Conservation (phyloP, 1,284 basidiomycete genomes). For the Apiotrichum gamsii region DNA sequence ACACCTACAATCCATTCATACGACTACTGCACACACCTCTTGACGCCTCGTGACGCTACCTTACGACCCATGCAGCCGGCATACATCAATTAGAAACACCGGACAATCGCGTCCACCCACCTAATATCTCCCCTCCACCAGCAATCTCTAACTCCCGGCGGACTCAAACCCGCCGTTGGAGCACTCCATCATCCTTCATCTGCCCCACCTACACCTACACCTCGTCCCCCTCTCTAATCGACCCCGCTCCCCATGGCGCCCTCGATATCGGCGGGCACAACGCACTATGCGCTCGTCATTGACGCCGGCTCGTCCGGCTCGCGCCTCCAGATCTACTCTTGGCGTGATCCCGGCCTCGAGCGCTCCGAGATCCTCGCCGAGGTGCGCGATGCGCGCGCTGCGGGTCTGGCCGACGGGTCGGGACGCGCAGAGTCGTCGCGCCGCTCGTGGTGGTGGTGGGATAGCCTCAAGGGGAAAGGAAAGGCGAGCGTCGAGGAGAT, state of each 20-base stretch:
- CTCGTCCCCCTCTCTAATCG: too few species aligned
- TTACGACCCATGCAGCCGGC: too few species aligned
- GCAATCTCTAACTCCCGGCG: too few species aligned
- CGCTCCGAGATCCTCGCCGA: slow-evolving; percentile 44
- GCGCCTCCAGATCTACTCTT: slow-evolving; percentile 92
- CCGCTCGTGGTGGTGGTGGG: slow-evolving; percentile 37
- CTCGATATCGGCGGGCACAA: slow-evolving; percentile 50
- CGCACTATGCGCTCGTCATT: slow-evolving; percentile 90
- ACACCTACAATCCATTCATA: too few species aligned
- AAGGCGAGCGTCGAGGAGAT: slow-evolving; percentile 35
- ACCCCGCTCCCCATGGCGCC: slow-evolving; percentile 41
- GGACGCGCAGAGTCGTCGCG: not conserved
- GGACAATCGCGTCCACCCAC: too few species aligned
- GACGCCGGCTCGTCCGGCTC: slow-evolving; percentile 98
- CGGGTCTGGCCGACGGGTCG: slow-evolving; percentile 4
- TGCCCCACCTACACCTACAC: too few species aligned
- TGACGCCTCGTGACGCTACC: too few species aligned
- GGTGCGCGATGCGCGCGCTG: slow-evolving; percentile 24
- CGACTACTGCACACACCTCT: too few species aligned
- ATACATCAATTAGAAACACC: too few species aligned
- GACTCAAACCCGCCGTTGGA: too few species aligned
- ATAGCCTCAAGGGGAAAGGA: slow-evolving; percentile 30
- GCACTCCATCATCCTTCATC: too few species aligned
- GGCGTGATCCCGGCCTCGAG: slow-evolving; percentile 70
- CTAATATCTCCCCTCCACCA: too few species aligned